Evolutionary conservation across 148 eudicot genomes (phyloP).

Genomic region (Diospyros kaki): DNA sequence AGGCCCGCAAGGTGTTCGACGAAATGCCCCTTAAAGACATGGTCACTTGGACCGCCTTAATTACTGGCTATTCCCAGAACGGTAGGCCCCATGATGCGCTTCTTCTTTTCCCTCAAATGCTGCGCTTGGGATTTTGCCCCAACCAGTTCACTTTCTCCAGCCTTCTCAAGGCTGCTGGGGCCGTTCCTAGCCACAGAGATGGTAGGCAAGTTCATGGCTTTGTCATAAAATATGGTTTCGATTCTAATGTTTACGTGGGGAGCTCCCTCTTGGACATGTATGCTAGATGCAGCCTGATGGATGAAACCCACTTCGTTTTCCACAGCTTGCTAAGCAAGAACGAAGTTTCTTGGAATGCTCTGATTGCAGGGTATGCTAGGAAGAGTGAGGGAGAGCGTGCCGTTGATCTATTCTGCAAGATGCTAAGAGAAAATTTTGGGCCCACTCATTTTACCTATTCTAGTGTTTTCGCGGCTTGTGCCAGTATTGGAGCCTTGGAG

Average conservation of each 20-base stretch:
- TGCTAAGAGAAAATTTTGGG: conserved; percentile 13
- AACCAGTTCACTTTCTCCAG: conserved; percentile 21
- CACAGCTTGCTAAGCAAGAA: conserved; percentile 13
- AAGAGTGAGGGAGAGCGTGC: conserved; percentile 17
- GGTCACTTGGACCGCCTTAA: conserved; percentile 19
- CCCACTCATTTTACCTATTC: conserved; percentile 20
- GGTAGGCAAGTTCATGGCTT: conserved; percentile 21
- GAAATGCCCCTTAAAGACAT: conserved; percentile 12
- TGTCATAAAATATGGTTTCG: conserved; percentile 8
- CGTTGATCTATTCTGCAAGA: conserved; percentile 10
- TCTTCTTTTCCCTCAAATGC: conserved; percentile 19
- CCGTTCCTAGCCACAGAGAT: conserved; percentile 10
- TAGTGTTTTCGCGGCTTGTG: conserved; percentile 20
- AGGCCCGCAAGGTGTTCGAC: conserved; percentile 17
- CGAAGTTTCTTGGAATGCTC: conserved; percentile 21
- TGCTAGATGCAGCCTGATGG: conserved; percentile 17
- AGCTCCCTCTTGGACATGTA: conserved; percentile 22
- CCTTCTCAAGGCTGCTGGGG: conserved; percentile 22
- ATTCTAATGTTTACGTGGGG: conserved; percentile 19
- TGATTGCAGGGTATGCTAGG: conserved; percentile 20
- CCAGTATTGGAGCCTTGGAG: conserved; percentile 18
- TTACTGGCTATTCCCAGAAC: conserved; percentile 20
- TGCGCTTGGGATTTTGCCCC: conserved; percentile 10
- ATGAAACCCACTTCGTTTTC: conserved; percentile 14
- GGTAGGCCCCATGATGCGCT: conserved; percentile 12